Conservation (phyloP, 441 rosid genomes). For the Corymbia citriodora region DNA sequence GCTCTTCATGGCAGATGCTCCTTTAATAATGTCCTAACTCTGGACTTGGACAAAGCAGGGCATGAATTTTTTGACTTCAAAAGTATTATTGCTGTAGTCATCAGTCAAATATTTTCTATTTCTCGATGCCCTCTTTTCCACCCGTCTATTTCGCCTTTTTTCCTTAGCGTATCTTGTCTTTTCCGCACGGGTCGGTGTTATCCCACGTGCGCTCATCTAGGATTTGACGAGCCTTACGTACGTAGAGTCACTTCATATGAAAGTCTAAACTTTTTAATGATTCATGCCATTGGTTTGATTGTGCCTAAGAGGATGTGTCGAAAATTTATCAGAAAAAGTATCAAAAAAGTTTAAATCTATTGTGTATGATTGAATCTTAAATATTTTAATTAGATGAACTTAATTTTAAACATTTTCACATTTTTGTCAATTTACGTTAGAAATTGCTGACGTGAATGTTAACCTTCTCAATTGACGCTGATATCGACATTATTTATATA, state of each 20-base stretch:
- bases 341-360: accelerated
- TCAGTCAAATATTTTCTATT: not conserved
- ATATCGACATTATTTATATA: too few species aligned
- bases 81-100: not conserved
- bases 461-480: too few species aligned
- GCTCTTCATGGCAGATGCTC: not conserved
- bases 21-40: too few species aligned
- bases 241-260: not conserved
- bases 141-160: not conserved
- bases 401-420: too few species aligned
- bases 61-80: too few species aligned
- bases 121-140: not conserved
- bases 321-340: not conserved
- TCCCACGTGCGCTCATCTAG: not conserved
- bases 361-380: accelerated
- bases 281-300: not conserved
- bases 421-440: too few species aligned
- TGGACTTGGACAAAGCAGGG: too few species aligned
- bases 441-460: too few species aligned
- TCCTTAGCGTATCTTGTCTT: not conserved
- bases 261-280: accelerated
- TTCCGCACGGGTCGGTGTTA: not conserved
- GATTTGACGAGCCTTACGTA: not conserved
- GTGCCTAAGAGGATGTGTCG: not conserved
- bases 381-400: accelerated